Evolutionary conservation across 805 yeast species (phyloP).

Genomic region (Suhomyces sp.): DNA sequence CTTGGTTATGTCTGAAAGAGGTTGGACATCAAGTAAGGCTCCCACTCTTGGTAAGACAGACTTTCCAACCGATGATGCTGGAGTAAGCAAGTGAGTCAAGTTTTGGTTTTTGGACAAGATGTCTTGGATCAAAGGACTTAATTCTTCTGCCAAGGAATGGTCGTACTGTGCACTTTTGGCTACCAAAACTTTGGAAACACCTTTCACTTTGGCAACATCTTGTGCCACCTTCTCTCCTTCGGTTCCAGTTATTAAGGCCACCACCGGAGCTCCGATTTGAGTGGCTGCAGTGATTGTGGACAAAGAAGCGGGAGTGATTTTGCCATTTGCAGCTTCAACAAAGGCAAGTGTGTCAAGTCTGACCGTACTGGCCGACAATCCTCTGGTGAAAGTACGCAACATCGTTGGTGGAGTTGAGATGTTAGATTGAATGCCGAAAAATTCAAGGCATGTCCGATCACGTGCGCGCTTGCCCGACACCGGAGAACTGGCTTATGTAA

Average conservation of each 20-base stretch:
- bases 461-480: not conserved
- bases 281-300: constrained; percentile 76
- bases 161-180: constrained; percentile 60
- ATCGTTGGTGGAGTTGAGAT: not conserved
- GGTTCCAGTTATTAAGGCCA: constrained; percentile 73
- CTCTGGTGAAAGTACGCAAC: constrained; percentile 16
- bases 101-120: constrained; percentile 41
- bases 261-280: constrained; percentile 70
- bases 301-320: constrained; percentile 64
- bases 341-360: constrained; percentile 62
- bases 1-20: constrained; percentile 75
- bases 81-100: constrained; percentile 69
- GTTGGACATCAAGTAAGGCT: constrained; percentile 82
- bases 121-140: constrained; percentile 62
- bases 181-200: constrained; percentile 53
- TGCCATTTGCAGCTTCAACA: constrained; percentile 58
- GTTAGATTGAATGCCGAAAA: not conserved
- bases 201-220: constrained; percentile 51
- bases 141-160: constrained; percentile 74
- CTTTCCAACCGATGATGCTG: constrained; percentile 88
- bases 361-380: constrained; percentile 40
- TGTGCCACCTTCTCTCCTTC: constrained; percentile 48
- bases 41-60: constrained; percentile 83
- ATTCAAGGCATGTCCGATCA: not conserved
- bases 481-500: not conserved